Percentiles rank a stretch among this genome's conserved stretches.
Evolutionary conservation across 2,329 filamentous ascomycete genomes (phyloP).

Genomic region (Exophiala viscosa): DNA sequence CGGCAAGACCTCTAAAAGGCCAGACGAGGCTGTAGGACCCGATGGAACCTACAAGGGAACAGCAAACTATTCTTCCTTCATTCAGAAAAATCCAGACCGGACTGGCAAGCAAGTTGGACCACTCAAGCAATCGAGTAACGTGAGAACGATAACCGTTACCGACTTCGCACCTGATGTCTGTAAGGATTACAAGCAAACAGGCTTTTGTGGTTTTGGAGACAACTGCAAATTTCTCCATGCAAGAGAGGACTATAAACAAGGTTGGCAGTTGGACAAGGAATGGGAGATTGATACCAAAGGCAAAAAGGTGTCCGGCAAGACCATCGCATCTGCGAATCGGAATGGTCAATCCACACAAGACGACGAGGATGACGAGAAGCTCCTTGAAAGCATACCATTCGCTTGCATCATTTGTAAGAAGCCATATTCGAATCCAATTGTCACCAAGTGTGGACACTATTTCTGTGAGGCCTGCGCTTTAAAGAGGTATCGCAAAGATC

Average conservation of each 20-base stretch:
- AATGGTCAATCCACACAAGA: conserved; percentile 33
- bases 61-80: conserved; percentile 68
- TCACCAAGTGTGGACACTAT: conserved; percentile 92
- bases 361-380: conserved; percentile 29
- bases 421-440: conserved; percentile 72
- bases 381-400: conserved; percentile 82
- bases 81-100: conserved; percentile 73
- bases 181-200: conserved; percentile 86
- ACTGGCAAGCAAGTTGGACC: conserved; percentile 72
- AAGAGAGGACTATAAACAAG: conserved; percentile 69
- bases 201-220: conserved; percentile 62
- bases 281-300: conserved; percentile 80
- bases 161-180: conserved; percentile 93
- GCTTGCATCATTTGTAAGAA: conserved; percentile 82
- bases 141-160: conserved; percentile 82
- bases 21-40: conserved; percentile 30
- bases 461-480: conserved; percentile 91
- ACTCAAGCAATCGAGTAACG: conserved; percentile 78
- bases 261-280: conserved; percentile 91
- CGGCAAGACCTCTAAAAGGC: conserved; percentile 40
- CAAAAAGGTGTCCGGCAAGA: conserved; percentile 48
- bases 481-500: conserved; percentile 79
- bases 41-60: conserved; percentile 75
- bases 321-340: conserved; percentile 47
- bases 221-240: conserved; percentile 69